Base-by-base conservation (phyloP, 192 early-diverging fungal species). In the Globomyces pollinis-pini region DNA sequence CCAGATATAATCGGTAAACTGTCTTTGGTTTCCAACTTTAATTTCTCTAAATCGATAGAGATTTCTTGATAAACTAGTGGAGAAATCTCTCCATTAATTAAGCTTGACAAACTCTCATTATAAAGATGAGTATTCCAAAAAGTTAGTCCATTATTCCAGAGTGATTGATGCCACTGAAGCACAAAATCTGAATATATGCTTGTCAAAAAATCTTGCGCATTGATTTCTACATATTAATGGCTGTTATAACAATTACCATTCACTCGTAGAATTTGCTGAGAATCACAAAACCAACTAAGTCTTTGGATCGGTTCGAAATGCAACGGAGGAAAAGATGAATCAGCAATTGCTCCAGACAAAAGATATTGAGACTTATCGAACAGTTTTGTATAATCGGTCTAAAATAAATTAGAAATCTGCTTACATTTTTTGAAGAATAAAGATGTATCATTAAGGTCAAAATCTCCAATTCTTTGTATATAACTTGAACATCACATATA, bases 281-380 rank as follows among this genome's bases (percentile, higher is more conserved):
- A 41, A 23, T 76, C 65, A 12, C 56, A 75, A 21, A 78, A 67
- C 87, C 87, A 89, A 8, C 79, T 63, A 35, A 89, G 45, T 39
- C 81, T 75, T 59, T 86, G 80, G 33, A 85, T 68, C 30, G 85
- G 78, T 26, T 80, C 81, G 56, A 87, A 69, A 66, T 85, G 78
- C 39, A 75, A 53, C 6, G 86, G 73, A 29, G 69, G 52, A 28
- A 80, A 74, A 0, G 80, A 77, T 0, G 80, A 73, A 4, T 76
- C 65, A 18, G 34, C 29, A n/a, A 74, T 45, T 45, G 64, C 62
- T 13, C 41, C 52, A 8, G 78, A n/a, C n/a, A n/a, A n/a, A n/a
- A n/a, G n/a, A n/a, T n/a, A n/a, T n/a, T n/a, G n/a, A n/a, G n/a
- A n/a, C 41, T 18, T 43, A 7, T 43, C 8, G 7, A 18, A 18